Conservation (phyloP, 192 early-diverging fungal species). For the Coemansia nantahalensis region DNA sequence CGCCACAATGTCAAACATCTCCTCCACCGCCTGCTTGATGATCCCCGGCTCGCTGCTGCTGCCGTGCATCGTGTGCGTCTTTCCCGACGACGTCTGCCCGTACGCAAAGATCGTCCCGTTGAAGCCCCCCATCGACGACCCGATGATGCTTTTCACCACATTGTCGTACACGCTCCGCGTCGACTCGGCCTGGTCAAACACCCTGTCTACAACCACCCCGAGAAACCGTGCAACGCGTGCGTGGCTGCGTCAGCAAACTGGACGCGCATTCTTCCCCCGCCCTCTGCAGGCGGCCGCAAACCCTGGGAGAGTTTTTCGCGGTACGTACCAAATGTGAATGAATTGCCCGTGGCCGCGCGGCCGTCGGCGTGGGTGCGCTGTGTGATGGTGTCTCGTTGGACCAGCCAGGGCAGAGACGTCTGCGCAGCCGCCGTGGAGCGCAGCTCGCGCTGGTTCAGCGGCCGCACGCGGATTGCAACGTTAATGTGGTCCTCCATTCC, state of each 20-base stretch:
- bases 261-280: too few relatives aligned
- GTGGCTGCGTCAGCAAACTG: too few relatives aligned
- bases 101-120: slow-evolving; percentile 99
- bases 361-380: slow-evolving; percentile 31
- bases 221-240: background rate
- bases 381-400: slow-evolving; percentile 50
- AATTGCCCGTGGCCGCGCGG: slow-evolving; percentile 34
- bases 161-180: slow-evolving; percentile 48
- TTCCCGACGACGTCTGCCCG: slow-evolving; percentile 95
- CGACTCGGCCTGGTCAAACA: slow-evolving; percentile 49
- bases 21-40: slow-evolving; percentile 62
- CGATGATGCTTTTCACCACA: slow-evolving; percentile 58
- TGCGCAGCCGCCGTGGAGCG: slow-evolving; percentile 40
- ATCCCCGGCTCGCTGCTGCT: slow-evolving; percentile 61
- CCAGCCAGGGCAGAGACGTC: slow-evolving; percentile 31
- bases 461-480: slow-evolving; percentile 72
- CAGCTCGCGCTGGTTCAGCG: slow-evolving; percentile 61
- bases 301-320: too few relatives aligned
- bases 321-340: slow-evolving; percentile 51
- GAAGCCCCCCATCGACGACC: slow-evolving; percentile 83
- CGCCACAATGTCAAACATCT: slow-evolving; percentile 59
- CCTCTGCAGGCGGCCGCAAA: too few relatives aligned
- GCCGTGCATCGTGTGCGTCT: slow-evolving; percentile 79
- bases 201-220: slow-evolving; percentile 53
- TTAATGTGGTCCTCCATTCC: slow-evolving; percentile 60